Conservation (phyloP, 2,329 filamentous ascomycete genomes). For the Phyllosticta citriasiana region DNA sequence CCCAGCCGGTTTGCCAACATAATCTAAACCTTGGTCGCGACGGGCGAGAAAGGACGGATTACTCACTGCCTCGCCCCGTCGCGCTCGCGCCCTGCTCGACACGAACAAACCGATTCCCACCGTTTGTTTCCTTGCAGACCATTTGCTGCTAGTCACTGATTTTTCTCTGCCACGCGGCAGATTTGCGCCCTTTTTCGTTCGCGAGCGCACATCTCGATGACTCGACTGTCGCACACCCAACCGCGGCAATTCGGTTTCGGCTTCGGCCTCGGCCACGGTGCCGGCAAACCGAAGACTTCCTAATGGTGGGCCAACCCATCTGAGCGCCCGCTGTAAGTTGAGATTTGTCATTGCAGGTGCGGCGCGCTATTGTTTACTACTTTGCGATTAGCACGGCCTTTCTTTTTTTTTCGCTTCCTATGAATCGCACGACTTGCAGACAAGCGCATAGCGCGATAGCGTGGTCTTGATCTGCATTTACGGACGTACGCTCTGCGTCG, state of each 20-base stretch:
- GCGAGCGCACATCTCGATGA: not conserved
- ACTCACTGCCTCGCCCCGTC: not conserved
- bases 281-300: not conserved
- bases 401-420: not conserved
- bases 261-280: not conserved
- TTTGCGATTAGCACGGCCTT: not conserved
- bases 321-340: not conserved
- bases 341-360: not conserved
- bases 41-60: not conserved
- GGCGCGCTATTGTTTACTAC: not conserved
- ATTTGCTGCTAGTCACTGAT: not conserved
- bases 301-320: not conserved
- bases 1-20: too few relatives aligned
- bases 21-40: not conserved
- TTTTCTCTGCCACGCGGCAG: not conserved
- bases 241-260: not conserved
- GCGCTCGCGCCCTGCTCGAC: not conserved
- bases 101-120: not conserved
- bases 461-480: not conserved
- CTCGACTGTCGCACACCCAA: not conserved
- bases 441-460: not conserved
- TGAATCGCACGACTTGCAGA: not conserved
- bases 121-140: not conserved
- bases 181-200: not conserved
- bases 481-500: not conserved